Base-by-base conservation (phyloP, 805 yeast genomes). In the Ogataea allantospora region DNA sequence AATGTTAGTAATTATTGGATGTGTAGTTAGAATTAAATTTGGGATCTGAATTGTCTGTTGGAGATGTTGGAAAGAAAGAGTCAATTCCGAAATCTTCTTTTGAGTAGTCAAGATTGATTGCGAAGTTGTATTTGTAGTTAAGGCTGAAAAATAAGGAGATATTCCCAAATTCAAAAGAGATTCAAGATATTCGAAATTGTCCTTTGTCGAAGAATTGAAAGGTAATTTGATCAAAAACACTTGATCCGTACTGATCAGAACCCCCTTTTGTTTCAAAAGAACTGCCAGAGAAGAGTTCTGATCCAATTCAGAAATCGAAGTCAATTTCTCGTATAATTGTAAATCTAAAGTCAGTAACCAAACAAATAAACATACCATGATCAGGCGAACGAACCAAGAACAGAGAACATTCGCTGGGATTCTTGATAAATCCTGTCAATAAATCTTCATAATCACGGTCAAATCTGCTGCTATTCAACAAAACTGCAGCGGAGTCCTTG, bases 41-140 rank as follows among this genome's bases (percentile, higher is more conserved):
- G 95, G 95, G 2, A 77, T 69, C 29, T 79, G 83, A 15, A 83
- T 73, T 18, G 78, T 70, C 41, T 80, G 83, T 46, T 83, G 82
- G 11, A 86, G 60, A 51, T 82, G 80, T 42, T 77, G 79, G 9
- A 88, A 62, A 0, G 91, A 78, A 12, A 75, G 53, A 1, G 84
- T 75, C 15, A 88, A 63, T 41, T 87, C 95, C 23, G 74, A 71
- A 37, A 88, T 70, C 51, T 78, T 83, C 55, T 73, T 78, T 46
- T 78, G 77, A 0, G 88, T 71, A 3, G 65, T 53, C 3, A 64
- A 57, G 6, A 78, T 61, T 0, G 68, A 57, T 1, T 63, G 71
- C 4, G 62, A 49, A 4, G 50, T 30, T 2, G 31, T 30, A 3
- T 35, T 39, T 2, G 26, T 25, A 3, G 62, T 49, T 6, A 74